Percentiles rank a stretch among this genome's conserved stretches.
Evolutionary conservation across 2,329 filamentous ascomycete genomes (phyloP).

Genomic region (Colletotrichum aenigma): DNA sequence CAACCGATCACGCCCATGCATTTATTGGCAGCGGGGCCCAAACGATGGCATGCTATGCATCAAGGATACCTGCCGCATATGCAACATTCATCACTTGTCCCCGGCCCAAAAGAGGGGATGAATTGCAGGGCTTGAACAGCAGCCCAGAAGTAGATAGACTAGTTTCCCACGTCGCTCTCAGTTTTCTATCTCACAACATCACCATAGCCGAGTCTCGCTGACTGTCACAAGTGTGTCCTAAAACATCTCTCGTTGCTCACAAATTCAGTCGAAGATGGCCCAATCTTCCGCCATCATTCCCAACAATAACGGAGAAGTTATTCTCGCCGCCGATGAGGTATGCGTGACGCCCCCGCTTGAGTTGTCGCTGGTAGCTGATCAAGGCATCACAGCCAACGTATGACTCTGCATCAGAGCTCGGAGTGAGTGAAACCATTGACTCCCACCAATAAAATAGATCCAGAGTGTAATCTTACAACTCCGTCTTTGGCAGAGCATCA

Average conservation of each 20-base stretch:
- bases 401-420: background rate
- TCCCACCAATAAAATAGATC: too few relatives aligned
- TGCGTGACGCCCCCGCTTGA: background rate
- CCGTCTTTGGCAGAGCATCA: too few relatives aligned
- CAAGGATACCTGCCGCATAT: background rate
- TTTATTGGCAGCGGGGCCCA: accelerated
- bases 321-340: background rate
- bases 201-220: accelerated
- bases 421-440: background rate
- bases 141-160: accelerated
- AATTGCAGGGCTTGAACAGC: accelerated
- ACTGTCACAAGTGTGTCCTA: accelerated
- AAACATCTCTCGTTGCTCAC: background rate
- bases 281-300: background rate
- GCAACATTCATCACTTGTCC: background rate
- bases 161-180: background rate
- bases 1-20: background rate
- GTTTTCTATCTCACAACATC: background rate
- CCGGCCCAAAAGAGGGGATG: background rate
- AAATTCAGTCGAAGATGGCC: background rate
- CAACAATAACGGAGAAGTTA: background rate
- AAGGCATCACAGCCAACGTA: background rate
- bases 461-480: too few relatives aligned
- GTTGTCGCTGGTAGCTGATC: background rate
- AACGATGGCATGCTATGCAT: background rate